A percentile compares a stretch with the other conserved stretches of the same genome.
Evolutionary conservation across 768 basidiomycete species (phyloP).

Genomic region (Auriscalpium vulgare): DNA sequence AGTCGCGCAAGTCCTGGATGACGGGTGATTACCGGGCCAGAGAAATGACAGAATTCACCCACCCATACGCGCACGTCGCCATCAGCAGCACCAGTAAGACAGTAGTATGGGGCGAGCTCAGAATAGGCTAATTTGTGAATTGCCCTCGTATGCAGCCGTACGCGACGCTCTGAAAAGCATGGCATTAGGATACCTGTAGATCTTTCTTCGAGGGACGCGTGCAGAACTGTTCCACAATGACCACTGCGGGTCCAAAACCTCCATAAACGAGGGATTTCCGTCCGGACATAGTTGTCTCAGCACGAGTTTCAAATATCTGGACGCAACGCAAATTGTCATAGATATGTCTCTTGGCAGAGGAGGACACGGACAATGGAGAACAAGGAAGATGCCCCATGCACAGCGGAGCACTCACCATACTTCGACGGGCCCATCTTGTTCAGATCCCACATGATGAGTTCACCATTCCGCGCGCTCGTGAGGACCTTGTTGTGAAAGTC

Average conservation of each 20-base stretch:
- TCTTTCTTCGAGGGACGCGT: no score
- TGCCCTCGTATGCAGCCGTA: slow-evolving; percentile 64
- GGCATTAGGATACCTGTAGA: no score
- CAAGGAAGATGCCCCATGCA: not conserved
- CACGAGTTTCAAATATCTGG: no score
- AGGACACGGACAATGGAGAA: no score
- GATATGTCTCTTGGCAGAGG: no score
- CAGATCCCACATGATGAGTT: slow-evolving; percentile 79
- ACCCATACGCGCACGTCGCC: slow-evolving; percentile 80
- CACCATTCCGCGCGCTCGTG: slow-evolving; percentile 75
- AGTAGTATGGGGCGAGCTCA: slow-evolving; percentile 58
- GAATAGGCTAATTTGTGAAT: slow-evolving; percentile 67
- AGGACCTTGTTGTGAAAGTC: slow-evolving; percentile 69
- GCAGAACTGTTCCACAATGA: no score
- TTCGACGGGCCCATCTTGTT: slow-evolving; percentile 59
- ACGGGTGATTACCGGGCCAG: not conserved
- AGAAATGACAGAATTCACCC: slow-evolving; percentile 14
- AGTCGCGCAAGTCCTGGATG: slow-evolving; percentile 61
- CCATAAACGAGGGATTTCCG: no score
- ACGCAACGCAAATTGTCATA: no score
- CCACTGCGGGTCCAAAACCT: no score
- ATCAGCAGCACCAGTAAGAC: slow-evolving; percentile 74
- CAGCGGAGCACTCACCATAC: slow-evolving; percentile 42
- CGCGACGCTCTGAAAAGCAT: slow-evolving; percentile 45
- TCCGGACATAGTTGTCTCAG: no score